Base-by-base conservation (phyloP, 2,329 filamentous ascomycete genomes). In the Hymenoscyphus linearis region DNA sequence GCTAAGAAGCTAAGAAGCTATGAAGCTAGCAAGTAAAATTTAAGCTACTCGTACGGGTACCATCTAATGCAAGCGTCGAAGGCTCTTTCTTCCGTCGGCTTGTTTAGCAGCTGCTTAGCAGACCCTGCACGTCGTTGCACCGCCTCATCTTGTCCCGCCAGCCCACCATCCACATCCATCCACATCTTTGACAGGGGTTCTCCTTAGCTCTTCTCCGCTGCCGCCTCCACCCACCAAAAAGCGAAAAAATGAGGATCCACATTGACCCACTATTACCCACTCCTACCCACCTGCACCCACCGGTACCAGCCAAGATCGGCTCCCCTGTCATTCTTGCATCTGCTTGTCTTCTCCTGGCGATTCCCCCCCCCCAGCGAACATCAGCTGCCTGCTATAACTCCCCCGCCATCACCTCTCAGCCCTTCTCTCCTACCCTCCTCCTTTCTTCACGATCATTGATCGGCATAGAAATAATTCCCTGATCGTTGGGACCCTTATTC, bases 401-500 rank as follows among this genome's bases (percentile, higher is more conserved):
- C 60, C 66, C 66, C 64, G 64, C 58, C 64, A 62, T 64, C 62
- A 59, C 64, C 62, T 55, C 52, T 62, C 61, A 52, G 40, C 44
- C 27, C 16, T 44, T 12, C 57, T 55, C 64, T 64, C 58, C 63
- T 66, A 40, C 76, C 73, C 76, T 74, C 4, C 76, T 58, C 73
- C 74, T 73, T 69, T 80, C 79, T 74, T 80, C 79, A 83, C 81
- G 81, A 84, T 76, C 76, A 76, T 77, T 80, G 80, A 79, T 84
- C 80, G 78, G 85, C 83, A 80, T 79, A 80, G 80, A 64, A 80
- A 79, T 81, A 81, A 79, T 80, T 78, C 79, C 79, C 80, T 78
- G 73, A 74, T 77, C 71, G 22, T 76, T 80, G 79, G 75, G 82
- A 81, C 77, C 79, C 78, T 80, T 67, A 74, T 76, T 76, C 75